phyloP scores from a whole-genome alignment of 1,139 yeast genomes.

The Lizanozyma gosingica region DNA sequence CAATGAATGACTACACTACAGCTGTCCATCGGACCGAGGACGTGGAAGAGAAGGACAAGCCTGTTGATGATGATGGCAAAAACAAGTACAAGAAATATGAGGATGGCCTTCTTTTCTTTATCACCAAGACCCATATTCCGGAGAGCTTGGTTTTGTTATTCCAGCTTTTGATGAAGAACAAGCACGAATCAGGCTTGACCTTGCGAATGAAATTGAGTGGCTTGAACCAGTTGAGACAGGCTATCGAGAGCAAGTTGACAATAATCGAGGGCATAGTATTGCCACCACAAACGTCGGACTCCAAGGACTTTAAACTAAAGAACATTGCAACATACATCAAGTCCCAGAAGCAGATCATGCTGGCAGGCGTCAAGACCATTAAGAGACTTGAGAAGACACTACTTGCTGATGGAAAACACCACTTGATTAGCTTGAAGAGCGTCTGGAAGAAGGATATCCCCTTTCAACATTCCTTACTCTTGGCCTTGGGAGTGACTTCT shows the following conservation, averaged over 20 bases:
- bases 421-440: conserved; percentile 42
- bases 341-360: conserved; percentile 42
- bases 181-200: conserved; percentile 32
- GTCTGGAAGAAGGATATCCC: conserved; percentile 46
- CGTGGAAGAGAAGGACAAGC: conserved; percentile 6
- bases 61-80: conserved; percentile 1
- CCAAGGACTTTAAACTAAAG: conserved; percentile 1
- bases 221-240: conserved; percentile 43
- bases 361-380: conserved; percentile 35
- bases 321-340: conserved; percentile 12
- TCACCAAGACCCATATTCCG: conserved; percentile 33
- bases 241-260: conserved; percentile 38
- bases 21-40: conserved; percentile 17
- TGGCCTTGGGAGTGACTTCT: conserved; percentile 47
- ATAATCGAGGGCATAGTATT: conserved; percentile 12
- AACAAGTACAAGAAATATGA: conserved; percentile 10
- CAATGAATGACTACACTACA: conserved; percentile 38
- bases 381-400: conserved; percentile 43
- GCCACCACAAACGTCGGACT: conserved; percentile 9
- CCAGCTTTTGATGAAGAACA: conserved; percentile 38
- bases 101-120: conserved; percentile 38
- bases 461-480: conserved; percentile 47
- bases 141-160: conserved; percentile 41
- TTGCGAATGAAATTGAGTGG: conserved; percentile 54
- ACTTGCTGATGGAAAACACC: conserved; percentile 33